These are phyloP conservation scores for Mycena epipterygia DNA, from an alignment of 768 basidiomycete species.

Conservation along the genomic window DNA sequence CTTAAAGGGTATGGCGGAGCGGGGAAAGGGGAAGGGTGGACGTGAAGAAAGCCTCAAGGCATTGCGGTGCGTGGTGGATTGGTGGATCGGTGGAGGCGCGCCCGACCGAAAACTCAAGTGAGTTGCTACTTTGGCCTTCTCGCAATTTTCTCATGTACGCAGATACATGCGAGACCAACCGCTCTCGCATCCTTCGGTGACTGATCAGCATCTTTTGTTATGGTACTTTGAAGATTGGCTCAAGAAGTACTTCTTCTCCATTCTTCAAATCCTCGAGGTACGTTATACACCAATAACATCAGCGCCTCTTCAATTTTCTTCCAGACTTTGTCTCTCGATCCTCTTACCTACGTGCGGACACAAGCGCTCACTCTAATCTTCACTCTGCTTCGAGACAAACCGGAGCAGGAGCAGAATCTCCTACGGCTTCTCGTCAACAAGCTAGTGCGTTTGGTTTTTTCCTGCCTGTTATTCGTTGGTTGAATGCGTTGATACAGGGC, in stretches of 20 bases:
- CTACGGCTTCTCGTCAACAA: constrained; percentile 95
- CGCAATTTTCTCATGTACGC: constrained; percentile 3
- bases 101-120: constrained; percentile 90
- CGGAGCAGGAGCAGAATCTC: constrained; percentile 98
- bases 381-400: constrained; percentile 87
- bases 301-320: constrained; percentile 1
- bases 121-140: constrained; percentile 40
- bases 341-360: constrained; percentile 88
- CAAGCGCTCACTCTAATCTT: constrained; percentile 85
- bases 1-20: constrained; percentile 81
- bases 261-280: constrained; percentile 93
- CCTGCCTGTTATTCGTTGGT: neutral
- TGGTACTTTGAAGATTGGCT: constrained; percentile 99
- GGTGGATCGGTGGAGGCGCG: constrained; percentile 97
- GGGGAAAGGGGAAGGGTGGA: constrained; percentile 86
- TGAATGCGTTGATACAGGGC: constrained; percentile 63
- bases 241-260: constrained; percentile 95
- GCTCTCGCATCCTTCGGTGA: constrained; percentile 69
- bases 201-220: constrained; percentile 79
- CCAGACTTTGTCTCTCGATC: constrained; percentile 86
- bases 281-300: constrained; percentile 27
- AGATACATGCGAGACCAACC: constrained; percentile 96
- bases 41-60: constrained; percentile 95
- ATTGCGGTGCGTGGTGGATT: constrained; percentile 92
- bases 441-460: constrained; percentile 65